A percentile compares a stretch with the other conserved stretches of the same genome.
These are phyloP conservation scores for Vaccinium myrtillus DNA, from an alignment of 148 eudicot genomes.

Conservation along the genomic window DNA sequence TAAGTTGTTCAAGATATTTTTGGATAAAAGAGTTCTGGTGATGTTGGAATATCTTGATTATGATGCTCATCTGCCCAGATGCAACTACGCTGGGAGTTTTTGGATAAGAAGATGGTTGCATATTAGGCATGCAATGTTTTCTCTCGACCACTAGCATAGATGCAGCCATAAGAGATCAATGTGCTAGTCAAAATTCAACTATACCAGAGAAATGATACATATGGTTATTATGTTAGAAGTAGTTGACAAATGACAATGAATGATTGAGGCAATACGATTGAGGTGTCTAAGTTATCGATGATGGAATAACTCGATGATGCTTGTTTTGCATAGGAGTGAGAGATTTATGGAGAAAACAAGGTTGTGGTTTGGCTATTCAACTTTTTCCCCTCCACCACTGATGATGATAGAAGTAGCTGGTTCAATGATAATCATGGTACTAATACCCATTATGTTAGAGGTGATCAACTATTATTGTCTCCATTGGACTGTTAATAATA, in stretches of 20 bases:
- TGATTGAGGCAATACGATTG: not conserved
- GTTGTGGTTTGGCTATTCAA: not conserved
- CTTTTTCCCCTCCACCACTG: not conserved
- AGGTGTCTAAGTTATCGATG: not conserved
- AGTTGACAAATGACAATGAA: not conserved
- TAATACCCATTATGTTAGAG: not conserved
- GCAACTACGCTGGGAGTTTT: not conserved
- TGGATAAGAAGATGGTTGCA: not conserved
- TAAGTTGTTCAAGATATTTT: no score
- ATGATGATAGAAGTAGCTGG: not conserved
- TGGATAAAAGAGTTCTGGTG: not conserved
- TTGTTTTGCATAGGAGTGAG: not conserved
- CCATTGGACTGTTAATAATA: not conserved
- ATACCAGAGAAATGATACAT: not conserved
- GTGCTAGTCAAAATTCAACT: no score
- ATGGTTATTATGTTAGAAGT: not conserved
- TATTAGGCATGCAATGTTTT: not conserved
- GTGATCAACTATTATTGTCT: not conserved
- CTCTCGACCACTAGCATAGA: not conserved
- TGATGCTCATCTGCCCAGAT: not conserved
- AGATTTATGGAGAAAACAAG: not conserved
- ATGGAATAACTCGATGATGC: not conserved
- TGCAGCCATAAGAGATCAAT: not conserved
- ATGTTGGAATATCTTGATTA: not conserved
- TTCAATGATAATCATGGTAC: not conserved